Evolutionary conservation across 2,329 filamentous ascomycete genomes (phyloP).

Genomic region (Aspergillus awamori): DNA sequence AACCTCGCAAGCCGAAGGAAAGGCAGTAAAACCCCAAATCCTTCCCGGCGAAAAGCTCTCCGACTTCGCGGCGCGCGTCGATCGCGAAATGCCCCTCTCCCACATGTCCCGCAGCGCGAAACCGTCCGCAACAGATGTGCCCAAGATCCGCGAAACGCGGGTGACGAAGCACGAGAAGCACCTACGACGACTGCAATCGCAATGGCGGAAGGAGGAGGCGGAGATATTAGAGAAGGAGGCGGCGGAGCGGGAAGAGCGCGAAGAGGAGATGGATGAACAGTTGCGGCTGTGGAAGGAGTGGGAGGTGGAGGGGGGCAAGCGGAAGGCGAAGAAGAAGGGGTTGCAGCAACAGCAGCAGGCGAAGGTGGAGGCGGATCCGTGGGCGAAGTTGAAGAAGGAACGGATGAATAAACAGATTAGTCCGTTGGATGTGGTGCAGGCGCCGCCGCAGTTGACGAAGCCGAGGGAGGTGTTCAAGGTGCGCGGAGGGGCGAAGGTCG

Average conservation of each 20-base stretch:
- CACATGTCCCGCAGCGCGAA: constrained; percentile 64
- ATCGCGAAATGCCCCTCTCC: constrained; percentile 77
- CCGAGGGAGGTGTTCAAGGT: constrained; percentile 67
- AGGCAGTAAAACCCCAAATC: constrained; percentile 61
- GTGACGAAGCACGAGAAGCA: constrained; percentile 82
- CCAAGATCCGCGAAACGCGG: constrained; percentile 55
- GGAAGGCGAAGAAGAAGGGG: constrained; percentile 52
- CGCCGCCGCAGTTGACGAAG: constrained; percentile 72
- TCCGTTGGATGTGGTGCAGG: constrained; percentile 63
- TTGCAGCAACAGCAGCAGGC: constrained; percentile 32
- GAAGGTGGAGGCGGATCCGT: constrained; percentile 73
- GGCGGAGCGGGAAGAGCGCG: constrained; percentile 66
- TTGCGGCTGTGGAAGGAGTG: constrained; percentile 66
- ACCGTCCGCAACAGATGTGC: constrained; percentile 25
- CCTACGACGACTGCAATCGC: constrained; percentile 63
- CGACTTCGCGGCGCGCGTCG: constrained; percentile 80
- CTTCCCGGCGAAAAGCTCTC: constrained; percentile 79
- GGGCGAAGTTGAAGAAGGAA: constrained; percentile 69
- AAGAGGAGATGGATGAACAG: constrained; percentile 64
- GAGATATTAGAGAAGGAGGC: constrained; percentile 50
- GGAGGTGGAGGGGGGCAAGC: constrained; percentile 56
- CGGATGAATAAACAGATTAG: constrained; percentile 38
- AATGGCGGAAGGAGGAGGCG: constrained; percentile 58
- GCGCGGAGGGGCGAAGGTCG: constrained; percentile 64
- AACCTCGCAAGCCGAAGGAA: constrained; percentile 18